Percentiles rank a stretch among this genome's conserved stretches.
Evolutionary conservation across 305 asterid species (phyloP).

Genomic region (Petunia hybrid): DNA sequence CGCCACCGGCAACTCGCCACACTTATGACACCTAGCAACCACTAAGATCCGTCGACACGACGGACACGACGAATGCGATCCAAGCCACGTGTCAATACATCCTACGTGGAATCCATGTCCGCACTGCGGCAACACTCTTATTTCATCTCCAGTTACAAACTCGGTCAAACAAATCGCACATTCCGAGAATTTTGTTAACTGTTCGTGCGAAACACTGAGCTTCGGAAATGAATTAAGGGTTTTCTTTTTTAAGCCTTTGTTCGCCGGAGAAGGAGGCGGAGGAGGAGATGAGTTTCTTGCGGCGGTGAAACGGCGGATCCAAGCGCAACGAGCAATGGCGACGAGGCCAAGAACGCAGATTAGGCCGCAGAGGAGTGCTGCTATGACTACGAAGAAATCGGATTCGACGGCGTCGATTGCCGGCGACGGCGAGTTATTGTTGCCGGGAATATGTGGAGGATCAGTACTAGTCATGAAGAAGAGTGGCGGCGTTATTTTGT

Average conservation of each 20-base stretch:
- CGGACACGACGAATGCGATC: slow-evolving; percentile 77
- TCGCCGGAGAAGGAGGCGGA: slow-evolving; percentile 38
- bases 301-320: slow-evolving; percentile 62
- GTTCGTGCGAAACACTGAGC: slow-evolving; percentile 45
- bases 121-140: slow-evolving; percentile 76
- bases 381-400: slow-evolving; percentile 69
- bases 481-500: no score
- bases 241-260: slow-evolving; percentile 73
- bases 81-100: slow-evolving; percentile 80
- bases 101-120: slow-evolving; percentile 74
- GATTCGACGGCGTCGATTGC: slow-evolving; percentile 39
- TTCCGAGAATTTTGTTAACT: slow-evolving; percentile 50
- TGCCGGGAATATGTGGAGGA: no score
- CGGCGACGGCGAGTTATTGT: background rate
- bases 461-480: no score
- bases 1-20: slow-evolving; percentile 54
- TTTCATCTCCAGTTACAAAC: slow-evolving; percentile 63
- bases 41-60: slow-evolving; percentile 71
- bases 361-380: slow-evolving; percentile 78
- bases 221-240: slow-evolving; percentile 67
- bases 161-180: slow-evolving; percentile 84
- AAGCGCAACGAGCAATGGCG: slow-evolving; percentile 77
- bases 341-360: slow-evolving; percentile 80
- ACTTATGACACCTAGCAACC: slow-evolving; percentile 57
- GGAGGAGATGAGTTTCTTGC: background rate